phyloP scores from a whole-genome alignment of 306 rosid genomes.

The Clitoria ternatea region DNA sequence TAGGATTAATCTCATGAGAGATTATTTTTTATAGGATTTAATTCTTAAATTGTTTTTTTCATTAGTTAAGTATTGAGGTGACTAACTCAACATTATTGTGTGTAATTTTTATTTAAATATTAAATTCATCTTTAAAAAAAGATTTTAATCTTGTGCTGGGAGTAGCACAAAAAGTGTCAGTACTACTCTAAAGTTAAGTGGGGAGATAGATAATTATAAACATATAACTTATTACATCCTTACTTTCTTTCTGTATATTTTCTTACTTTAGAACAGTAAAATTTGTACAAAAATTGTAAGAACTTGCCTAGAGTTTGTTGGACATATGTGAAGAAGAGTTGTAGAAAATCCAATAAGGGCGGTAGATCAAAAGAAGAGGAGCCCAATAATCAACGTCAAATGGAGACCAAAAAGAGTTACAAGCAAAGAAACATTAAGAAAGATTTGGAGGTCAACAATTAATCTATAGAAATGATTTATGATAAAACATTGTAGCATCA shows the following conservation, averaged over 20 bases:
- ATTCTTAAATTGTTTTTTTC: too few relatives aligned
- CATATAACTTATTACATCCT: too few relatives aligned
- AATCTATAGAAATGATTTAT: neutral
- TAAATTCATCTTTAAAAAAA: too few relatives aligned
- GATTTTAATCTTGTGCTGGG: too few relatives aligned
- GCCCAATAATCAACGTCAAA: neutral
- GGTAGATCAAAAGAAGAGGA: neutral
- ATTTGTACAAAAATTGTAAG: neutral
- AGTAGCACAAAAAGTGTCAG: neutral
- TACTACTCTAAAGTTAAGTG: too few relatives aligned
- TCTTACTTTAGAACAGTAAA: neutral
- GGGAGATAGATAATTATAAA: too few relatives aligned
- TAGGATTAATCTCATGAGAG: too few relatives aligned
- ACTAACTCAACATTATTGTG: too few relatives aligned
- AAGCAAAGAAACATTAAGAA: neutral
- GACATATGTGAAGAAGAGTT: neutral
- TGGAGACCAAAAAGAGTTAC: neutral
- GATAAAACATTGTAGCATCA: neutral
- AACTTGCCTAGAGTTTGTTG: neutral
- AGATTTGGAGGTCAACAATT: too few relatives aligned
- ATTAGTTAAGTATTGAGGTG: too few relatives aligned
- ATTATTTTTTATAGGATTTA: too few relatives aligned
- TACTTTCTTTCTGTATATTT: neutral
- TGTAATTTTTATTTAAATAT: too few relatives aligned
- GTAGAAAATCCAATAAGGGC: neutral